Conservation (phyloP, 2,329 filamentous ascomycete species). For the Aspergillus floridensis region DNA sequence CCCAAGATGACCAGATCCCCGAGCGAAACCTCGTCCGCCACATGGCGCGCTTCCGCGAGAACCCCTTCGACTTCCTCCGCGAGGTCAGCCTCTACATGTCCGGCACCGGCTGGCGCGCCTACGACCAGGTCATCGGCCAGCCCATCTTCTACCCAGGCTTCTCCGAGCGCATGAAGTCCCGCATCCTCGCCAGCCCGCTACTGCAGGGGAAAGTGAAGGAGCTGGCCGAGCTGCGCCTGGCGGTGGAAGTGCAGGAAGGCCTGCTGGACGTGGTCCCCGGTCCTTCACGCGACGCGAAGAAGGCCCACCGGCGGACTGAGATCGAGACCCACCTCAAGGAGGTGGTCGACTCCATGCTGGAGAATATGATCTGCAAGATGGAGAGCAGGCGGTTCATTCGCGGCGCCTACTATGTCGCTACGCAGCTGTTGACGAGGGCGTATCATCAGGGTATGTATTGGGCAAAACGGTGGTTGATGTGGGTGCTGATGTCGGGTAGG, state of each 20-base stretch:
- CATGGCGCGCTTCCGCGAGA: slow-evolving; percentile 80
- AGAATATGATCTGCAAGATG: slow-evolving; percentile 99
- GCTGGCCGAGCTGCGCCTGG: slow-evolving; percentile 70
- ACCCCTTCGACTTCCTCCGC: slow-evolving; percentile 75
- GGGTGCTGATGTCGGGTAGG: slow-evolving; percentile 34
- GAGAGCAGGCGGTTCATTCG: slow-evolving; percentile 92
- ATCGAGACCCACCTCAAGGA: slow-evolving; percentile 73
- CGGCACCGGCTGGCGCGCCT: slow-evolving; percentile 91
- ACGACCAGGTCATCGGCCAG: slow-evolving; percentile 85
- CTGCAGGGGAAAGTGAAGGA: slow-evolving; percentile 72
- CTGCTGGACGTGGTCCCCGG: slow-evolving; percentile 51
- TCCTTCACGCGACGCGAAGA: slow-evolving; percentile 27
- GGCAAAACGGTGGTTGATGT: not conserved
- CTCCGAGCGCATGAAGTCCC: slow-evolving; percentile 79
- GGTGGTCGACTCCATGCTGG: slow-evolving; percentile 80
- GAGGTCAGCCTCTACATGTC: slow-evolving; percentile 92
- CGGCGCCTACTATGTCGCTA: slow-evolving; percentile 83
- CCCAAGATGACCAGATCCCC: slow-evolving; percentile 47
- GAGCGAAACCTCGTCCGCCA: slow-evolving; percentile 59
- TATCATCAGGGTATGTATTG: slow-evolving; percentile 77
- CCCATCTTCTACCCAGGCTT: slow-evolving; percentile 92
- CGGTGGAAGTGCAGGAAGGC: slow-evolving; percentile 74
- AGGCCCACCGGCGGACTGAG: slow-evolving; percentile 47
- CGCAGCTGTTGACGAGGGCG: slow-evolving; percentile 83
- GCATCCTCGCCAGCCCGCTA: slow-evolving; percentile 72